These are phyloP conservation scores for Corylus heterophylla DNA, from an alignment of 306 rosid species.

Conservation along the genomic window DNA sequence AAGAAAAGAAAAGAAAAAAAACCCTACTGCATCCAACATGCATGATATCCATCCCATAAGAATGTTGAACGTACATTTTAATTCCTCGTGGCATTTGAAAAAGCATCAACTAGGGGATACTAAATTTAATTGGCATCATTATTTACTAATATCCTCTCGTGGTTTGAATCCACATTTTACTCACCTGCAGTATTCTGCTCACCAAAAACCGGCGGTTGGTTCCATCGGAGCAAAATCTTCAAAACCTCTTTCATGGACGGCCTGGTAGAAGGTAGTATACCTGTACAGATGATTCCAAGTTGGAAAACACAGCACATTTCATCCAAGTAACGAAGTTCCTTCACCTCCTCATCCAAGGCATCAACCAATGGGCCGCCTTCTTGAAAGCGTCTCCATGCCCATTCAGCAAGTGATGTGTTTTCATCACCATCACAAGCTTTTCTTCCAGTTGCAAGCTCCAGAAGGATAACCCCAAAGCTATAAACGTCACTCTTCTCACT, in stretches of 20 bases:
- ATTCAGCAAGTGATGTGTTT: conserved; percentile 63
- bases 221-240: conserved; percentile 36
- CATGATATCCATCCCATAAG: no score
- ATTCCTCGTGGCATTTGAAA: no score
- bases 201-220: conserved; percentile 3
- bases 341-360: conserved; percentile 56
- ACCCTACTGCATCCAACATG: no score
- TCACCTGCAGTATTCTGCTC: conserved; percentile 19
- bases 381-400: conserved; percentile 55
- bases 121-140: no score
- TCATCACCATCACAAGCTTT: conserved; percentile 41
- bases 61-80: no score
- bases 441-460: no score
- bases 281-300: conserved; percentile 68
- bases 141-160: no score
- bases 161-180: no score
- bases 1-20: no score
- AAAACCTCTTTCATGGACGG: conserved; percentile 79
- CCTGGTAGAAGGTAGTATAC: conserved; percentile 43
- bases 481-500: conserved; percentile 78
- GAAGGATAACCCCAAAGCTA: conserved; percentile 34
- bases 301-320: conserved; percentile 60
- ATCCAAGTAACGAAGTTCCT: conserved; percentile 42
- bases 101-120: no score
- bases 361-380: conserved; percentile 42